Conservation (phyloP, 257 asterid species). For the Ilex aquifolium region DNA sequence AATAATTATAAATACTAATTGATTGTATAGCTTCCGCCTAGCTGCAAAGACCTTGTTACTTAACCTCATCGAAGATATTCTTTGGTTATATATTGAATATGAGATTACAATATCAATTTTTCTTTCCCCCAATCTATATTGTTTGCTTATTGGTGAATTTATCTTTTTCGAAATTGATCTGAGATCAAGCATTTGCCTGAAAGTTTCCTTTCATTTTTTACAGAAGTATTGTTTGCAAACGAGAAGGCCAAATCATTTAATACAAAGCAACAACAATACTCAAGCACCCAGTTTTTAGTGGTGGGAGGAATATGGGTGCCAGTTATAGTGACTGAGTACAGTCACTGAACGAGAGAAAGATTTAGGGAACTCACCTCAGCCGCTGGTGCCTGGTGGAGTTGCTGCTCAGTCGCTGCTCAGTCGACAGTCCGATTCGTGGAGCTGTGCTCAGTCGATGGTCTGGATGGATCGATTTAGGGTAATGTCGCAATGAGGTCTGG, state of each 20-base stretch:
- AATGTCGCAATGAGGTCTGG: too few relatives aligned
- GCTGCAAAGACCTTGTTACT: not conserved
- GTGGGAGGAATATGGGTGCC: conserved; percentile 71
- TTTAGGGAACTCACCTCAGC: too few relatives aligned
- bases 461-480: too few relatives aligned
- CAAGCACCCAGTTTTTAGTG: conserved; percentile 58
- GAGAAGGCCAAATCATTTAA: conserved; percentile 46
- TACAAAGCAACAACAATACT: conserved; percentile 30
- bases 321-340: too few relatives aligned
- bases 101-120: too few relatives aligned
- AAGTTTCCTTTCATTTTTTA: not conserved
- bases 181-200: conserved; percentile 3
- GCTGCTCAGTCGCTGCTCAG: too few relatives aligned
- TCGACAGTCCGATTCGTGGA: too few relatives aligned
- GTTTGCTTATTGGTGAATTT: not conserved
- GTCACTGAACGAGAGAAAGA: too few relatives aligned
- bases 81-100: not conserved
- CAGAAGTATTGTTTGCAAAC: conserved; percentile 73
- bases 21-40: conserved; percentile 3
- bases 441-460: too few relatives aligned
- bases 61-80: not conserved
- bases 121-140: not conserved
- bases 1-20: too few relatives aligned
- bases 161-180: not conserved
- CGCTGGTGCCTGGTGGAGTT: too few relatives aligned